Evolutionary conservation across 352 stramenopile genomes (phyloP), one percentile per base, ranked within the genome.

Genomic region (Phytophthora cactorum): DNA sequence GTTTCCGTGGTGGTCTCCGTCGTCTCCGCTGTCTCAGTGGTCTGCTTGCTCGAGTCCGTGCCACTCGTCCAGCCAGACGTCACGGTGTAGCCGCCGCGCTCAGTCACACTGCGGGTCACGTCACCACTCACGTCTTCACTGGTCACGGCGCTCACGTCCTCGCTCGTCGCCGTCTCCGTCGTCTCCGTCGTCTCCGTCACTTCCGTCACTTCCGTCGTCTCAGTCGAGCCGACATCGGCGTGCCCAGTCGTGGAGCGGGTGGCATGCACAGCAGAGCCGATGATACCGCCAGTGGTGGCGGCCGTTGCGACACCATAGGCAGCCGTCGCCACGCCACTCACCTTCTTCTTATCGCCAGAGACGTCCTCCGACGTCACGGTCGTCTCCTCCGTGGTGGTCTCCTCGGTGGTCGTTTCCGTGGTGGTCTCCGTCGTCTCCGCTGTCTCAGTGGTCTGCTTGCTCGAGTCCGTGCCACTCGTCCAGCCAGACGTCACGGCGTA

Each of bases 241-340:
- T 36, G 45, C 9, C n/a, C 32, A 9, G 32, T 34, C 51, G n/a
- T 57, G 34, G 51, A 57, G 17, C 34, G 51, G 22, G 32, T 47
- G 32, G 51, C 51, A 57, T 22, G 45, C 51, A 57, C 32, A 46
- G 51, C 51, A 45, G 51, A 57, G 51, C 51, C 51, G 34, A 57
- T 57, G 9, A 47, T 32, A 34, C 32, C 51, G 8, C 51, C 51
- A 25, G 51, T 47, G 11, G 34, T n/a, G 5, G 34, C 22, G 34
- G 46, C 28, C 25, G 27, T 27, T 5, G 28, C 25, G 27, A 25
- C 46, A 39, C 34, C 51, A 34, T 47, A 25, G 51, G 51, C 51
- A 15, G 49, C 46, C 49, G 49, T 55, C 31, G 28, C 15, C 49
- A 55, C 14, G 34, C 49, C 49, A 32, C 49, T 43, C 49, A 29